Evolutionary conservation across 768 basidiomycete species (phyloP).

Genomic region (Erythrobasidium yunnanense): DNA sequence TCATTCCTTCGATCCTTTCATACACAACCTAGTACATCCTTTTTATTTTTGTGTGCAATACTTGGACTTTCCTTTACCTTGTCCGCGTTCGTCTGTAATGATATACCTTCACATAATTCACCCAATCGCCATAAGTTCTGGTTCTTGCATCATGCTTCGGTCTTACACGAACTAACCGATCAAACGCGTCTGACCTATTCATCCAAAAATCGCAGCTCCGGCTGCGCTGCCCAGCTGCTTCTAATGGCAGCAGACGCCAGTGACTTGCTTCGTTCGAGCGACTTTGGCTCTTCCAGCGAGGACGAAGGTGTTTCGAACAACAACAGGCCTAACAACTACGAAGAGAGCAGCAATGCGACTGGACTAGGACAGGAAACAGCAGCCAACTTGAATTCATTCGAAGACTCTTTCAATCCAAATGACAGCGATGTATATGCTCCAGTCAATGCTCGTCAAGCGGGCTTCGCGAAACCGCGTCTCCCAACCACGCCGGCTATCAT

Average conservation of each 20-base stretch:
- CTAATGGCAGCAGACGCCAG: conserved; percentile 6
- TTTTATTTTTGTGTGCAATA: no score
- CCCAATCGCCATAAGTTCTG: no score
- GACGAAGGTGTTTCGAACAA: not conserved
- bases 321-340: no score
- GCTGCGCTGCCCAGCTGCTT: not conserved
- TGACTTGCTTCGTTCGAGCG: conserved; percentile 18
- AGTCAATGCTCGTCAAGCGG: not conserved
- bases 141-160: not conserved
- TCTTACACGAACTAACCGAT: no score
- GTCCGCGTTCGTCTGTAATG: not conserved
- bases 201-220: no score
- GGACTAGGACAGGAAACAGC: conserved; percentile 9
- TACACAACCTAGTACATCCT: no score
- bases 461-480: not conserved
- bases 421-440: not conserved
- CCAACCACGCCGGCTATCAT: not conserved
- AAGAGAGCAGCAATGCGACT: conserved; percentile 2
- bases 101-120: not conserved
- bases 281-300: conserved; percentile 25
- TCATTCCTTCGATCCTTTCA: no score
- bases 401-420: conserved; percentile 20
- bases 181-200: no score
- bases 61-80: not conserved
- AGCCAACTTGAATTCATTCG: conserved; percentile 12